phyloP scores from a whole-genome alignment of 768 basidiomycete species.

The Phaffia australis region DNA sequence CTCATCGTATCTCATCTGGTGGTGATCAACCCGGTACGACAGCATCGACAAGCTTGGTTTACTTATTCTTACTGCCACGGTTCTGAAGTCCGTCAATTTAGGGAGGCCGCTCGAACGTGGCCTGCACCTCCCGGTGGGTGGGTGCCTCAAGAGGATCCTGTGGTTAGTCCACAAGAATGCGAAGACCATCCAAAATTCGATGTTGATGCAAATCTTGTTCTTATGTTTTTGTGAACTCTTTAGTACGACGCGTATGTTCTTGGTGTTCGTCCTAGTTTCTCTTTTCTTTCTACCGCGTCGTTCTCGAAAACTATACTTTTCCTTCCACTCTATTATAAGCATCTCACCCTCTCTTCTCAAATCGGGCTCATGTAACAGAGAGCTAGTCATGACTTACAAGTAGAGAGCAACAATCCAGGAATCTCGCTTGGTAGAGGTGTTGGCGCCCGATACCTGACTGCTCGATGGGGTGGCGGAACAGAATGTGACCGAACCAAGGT shows the following conservation, averaged over 20 bases:
- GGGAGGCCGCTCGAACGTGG: slow-evolving; percentile 59
- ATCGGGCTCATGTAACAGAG: slow-evolving; percentile 50
- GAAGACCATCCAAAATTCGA: neutral
- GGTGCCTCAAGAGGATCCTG: slow-evolving; percentile 73
- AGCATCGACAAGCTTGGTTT: slow-evolving; percentile 76
- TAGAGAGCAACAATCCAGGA: slow-evolving; percentile 48
- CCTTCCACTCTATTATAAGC: neutral
- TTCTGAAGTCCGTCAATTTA: slow-evolving; percentile 89
- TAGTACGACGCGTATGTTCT: slow-evolving; percentile 38
- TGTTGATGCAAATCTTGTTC: slow-evolving; percentile 32
- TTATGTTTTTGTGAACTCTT: slow-evolving; percentile 28
- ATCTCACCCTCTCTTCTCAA: slow-evolving; percentile 34
- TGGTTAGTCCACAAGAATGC: slow-evolving; percentile 43
- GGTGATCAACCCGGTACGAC: no score
- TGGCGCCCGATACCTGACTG: slow-evolving; percentile 81
- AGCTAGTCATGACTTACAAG: slow-evolving; percentile 25
- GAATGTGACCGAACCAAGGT: slow-evolving; percentile 83
- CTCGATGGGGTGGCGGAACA: slow-evolving; percentile 83
- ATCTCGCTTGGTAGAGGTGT: slow-evolving; percentile 52
- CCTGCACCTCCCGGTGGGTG: slow-evolving; percentile 54
- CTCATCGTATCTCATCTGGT: neutral
- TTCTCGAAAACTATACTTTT: slow-evolving; percentile 34
- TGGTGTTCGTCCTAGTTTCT: slow-evolving; percentile 26
- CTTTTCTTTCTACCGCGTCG: slow-evolving; percentile 33
- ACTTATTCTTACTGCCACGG: slow-evolving; percentile 86